Conservation (phyloP, 305 asterid species). For the Solanum chacoense region DNA sequence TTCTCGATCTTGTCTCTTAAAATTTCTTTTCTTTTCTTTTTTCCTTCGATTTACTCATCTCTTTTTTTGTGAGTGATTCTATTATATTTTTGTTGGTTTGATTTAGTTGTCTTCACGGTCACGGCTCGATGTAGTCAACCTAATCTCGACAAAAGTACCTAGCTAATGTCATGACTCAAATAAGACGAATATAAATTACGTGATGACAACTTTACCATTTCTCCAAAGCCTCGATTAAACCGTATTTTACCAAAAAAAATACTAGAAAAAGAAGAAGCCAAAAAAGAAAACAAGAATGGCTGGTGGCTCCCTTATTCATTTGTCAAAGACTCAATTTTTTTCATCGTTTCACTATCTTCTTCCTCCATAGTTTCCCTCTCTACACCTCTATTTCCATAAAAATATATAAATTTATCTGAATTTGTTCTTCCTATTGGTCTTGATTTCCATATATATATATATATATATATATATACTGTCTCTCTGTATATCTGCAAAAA, state of each 20-base stretch:
- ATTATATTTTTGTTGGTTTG: too few relatives aligned
- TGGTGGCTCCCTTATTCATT: neutral
- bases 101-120: too few relatives aligned
- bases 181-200: neutral
- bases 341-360: neutral
- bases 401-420: neutral
- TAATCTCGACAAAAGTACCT: neutral
- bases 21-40: too few relatives aligned
- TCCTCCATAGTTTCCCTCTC: neutral
- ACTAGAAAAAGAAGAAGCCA: too few relatives aligned
- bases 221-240: neutral
- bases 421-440: neutral
- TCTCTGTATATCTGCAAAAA: neutral
- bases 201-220: neutral
- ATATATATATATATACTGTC: neutral
- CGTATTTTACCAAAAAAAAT: too few relatives aligned
- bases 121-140: too few relatives aligned
- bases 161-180: neutral
- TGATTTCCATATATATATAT: neutral
- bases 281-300: neutral
- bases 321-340: neutral
- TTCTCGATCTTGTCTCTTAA: too few relatives aligned
- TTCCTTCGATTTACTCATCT: too few relatives aligned
- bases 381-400: neutral
- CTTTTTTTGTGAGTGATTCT: too few relatives aligned